These are phyloP conservation scores for Diaporthe destruens DNA, from an alignment of 2,329 filamentous ascomycete species.

Conservation along the genomic window DNA sequence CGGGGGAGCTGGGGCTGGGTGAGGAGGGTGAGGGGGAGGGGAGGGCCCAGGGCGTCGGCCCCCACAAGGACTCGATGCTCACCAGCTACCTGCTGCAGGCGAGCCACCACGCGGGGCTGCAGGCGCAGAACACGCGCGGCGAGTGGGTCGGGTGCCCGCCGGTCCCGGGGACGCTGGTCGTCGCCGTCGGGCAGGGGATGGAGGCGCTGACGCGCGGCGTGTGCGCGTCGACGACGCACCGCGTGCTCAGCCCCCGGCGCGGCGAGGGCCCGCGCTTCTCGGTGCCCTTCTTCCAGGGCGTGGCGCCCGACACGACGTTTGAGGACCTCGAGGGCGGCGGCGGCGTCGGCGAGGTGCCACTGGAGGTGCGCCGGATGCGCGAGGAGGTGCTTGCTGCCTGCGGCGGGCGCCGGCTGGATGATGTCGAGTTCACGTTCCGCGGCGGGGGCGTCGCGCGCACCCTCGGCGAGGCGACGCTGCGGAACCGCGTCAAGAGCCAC, in stretches of 20 bases:
- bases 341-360: constrained; percentile 71
- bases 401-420: constrained; percentile 70
- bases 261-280: constrained; percentile 81
- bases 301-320: constrained; percentile 82
- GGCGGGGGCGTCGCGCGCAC: constrained; percentile 75
- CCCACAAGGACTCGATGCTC: constrained; percentile 87
- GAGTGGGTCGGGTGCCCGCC: constrained; percentile 88
- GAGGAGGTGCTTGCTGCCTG: constrained; percentile 68
- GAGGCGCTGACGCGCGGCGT: constrained; percentile 88
- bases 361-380: constrained; percentile 72
- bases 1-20: constrained; percentile 68
- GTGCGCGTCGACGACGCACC: constrained; percentile 84
- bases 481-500: constrained; percentile 89
- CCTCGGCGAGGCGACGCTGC: constrained; percentile 84
- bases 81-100: constrained; percentile 86
- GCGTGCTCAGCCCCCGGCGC: constrained; percentile 79
- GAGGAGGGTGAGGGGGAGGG: constrained; percentile 85
- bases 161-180: constrained; percentile 81
- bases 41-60: constrained; percentile 77
- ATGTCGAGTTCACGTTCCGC: constrained; percentile 89
- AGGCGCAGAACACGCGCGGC: constrained; percentile 84
- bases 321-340: constrained; percentile 77
- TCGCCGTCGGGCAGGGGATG: constrained; percentile 88
- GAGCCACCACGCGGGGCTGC: constrained; percentile 79
- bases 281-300: constrained; percentile 91